phyloP scores from a whole-genome alignment of 1,284 basidiomycete species.

The Athelia psychrophila region DNA sequence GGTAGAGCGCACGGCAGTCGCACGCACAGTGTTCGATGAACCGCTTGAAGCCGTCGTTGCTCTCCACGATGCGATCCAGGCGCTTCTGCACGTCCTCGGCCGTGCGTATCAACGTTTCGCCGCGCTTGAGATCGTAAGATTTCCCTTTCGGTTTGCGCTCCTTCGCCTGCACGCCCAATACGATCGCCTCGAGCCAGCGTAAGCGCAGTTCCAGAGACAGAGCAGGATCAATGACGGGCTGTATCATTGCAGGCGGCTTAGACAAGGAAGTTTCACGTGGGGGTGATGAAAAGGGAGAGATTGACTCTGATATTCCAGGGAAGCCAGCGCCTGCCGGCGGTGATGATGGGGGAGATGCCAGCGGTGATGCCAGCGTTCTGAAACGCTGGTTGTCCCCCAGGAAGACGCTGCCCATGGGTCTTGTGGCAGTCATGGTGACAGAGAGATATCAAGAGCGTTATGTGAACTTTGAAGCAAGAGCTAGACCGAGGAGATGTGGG shows the following conservation, averaged over 20 bases:
- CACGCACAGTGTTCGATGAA: constrained; percentile 73
- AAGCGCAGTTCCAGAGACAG: constrained; percentile 71
- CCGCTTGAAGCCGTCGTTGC: constrained; percentile 65
- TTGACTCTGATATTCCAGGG: constrained; percentile 14
- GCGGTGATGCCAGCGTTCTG: constrained; percentile 55
- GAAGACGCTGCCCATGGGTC: constrained; percentile 66
- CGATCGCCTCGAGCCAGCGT: constrained; percentile 72
- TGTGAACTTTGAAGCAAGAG: not conserved
- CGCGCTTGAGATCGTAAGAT: constrained; percentile 34
- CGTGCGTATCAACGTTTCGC: constrained; percentile 53
- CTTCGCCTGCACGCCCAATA: constrained; percentile 53
- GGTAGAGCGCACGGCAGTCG: not conserved
- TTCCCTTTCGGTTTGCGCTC: constrained; percentile 27
- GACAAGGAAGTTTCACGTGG: constrained; percentile 6
- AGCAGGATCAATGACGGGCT: constrained; percentile 51
- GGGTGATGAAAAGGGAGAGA: constrained; percentile 9
- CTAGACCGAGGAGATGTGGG: not conserved
- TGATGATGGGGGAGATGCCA: constrained; percentile 51
- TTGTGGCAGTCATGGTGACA: constrained; percentile 38
- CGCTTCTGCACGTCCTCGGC: constrained; percentile 59
- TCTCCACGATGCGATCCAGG: constrained; percentile 53
- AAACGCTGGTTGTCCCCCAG: constrained; percentile 67
- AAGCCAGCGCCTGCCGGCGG: constrained; percentile 37
- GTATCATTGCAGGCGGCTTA: constrained; percentile 11
- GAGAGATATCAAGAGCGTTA: not conserved